Percentiles rank a stretch among this genome's conserved stretches.
phyloP scores from a whole-genome alignment of 1,139 yeast species.

The Debaryomyces subglobosus region DNA sequence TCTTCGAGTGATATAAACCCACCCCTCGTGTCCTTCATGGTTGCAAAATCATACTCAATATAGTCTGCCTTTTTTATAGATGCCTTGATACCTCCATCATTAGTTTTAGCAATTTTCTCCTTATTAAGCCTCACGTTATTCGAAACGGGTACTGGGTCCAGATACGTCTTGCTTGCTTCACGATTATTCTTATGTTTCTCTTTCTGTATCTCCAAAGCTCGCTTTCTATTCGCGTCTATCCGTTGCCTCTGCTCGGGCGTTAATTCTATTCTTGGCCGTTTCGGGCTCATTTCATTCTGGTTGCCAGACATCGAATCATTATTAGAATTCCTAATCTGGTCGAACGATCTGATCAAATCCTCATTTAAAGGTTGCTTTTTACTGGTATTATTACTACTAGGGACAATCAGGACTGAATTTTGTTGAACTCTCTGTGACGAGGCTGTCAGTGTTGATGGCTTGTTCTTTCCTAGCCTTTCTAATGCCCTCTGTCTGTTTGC shows the following conservation, averaged over 20 bases:
- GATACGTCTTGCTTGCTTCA: constrained; percentile 26
- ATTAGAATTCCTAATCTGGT: constrained; percentile 1
- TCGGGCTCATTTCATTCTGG: constrained; percentile 11
- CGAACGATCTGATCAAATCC: neutral
- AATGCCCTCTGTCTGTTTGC: constrained; percentile 62
- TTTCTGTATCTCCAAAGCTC: constrained; percentile 57
- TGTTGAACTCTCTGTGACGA: constrained; percentile 10
- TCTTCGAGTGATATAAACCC: constrained; percentile 70
- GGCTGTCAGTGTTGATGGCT: constrained; percentile 20
- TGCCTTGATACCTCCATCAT: constrained; percentile 29
- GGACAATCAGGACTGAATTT: neutral
- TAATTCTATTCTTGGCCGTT: constrained; percentile 31
- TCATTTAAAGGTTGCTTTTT: constrained; percentile 12
- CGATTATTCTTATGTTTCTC: constrained; percentile 36
- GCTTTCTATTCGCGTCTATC: constrained; percentile 59
- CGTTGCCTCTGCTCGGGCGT: constrained; percentile 56
- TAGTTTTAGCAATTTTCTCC: constrained; percentile 10
- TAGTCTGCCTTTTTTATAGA: constrained; percentile 65
- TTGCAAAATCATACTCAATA: constrained; percentile 89
- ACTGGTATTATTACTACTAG: neutral
- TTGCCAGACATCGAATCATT: constrained; percentile 5
- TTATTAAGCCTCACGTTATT: constrained; percentile 3
- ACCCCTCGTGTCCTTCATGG: constrained; percentile 85
- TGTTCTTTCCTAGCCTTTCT: constrained; percentile 54
- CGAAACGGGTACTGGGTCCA: constrained; percentile 1